Evolutionary conservation across 768 basidiomycete species (phyloP), one percentile per base, ranked within the genome.

Genomic region (Leccinum rimulosum): DNA sequence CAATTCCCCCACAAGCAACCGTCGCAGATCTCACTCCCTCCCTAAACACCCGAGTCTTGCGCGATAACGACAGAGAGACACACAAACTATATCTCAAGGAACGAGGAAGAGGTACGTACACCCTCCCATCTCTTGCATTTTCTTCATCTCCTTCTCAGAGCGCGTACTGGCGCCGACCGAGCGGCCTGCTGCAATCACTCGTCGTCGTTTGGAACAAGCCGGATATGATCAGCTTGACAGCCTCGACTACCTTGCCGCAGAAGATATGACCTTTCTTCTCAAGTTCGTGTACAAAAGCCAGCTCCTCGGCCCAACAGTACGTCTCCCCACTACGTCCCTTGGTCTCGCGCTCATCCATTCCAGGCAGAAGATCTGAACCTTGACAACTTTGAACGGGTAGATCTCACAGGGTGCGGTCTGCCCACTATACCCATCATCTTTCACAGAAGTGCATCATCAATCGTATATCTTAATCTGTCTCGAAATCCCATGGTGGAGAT

Each of bases 401-500:
- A 98, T 70, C 84, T 99, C 30, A 86, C 87, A 0, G 88, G 85
- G 1, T 81, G 87, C 53, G 83, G 90, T 64, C 77, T 98, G 3
- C 88, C 89, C 55, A 91, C 94, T 4, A 89, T 98, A 50, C 97
- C 97, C 1, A 87, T 96, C 64, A 79, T 85, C 58, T 79, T 98
- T 12, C 89, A 99, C 72, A 82, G 84, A 55, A 85, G 93, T 59
- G 94, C 95, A 1, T 86, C 89, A 64, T 83, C 83, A 27, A 95
- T 99, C 66, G 78, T 91, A 58, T 86, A 82, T 43, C 87, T 98
- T 59, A 91, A 90, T 60, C 82, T 98, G 14, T 96, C 94, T 4
- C 86, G 91, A 48, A 99, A 98, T 70, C 94, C 95, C 3, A 93
- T 96, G 84, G 83, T 95, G 56, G 95, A 98, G 72, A 89, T 99